Conservation (phyloP, 2,329 filamentous ascomycete species). For the Didymella lethalis region DNA sequence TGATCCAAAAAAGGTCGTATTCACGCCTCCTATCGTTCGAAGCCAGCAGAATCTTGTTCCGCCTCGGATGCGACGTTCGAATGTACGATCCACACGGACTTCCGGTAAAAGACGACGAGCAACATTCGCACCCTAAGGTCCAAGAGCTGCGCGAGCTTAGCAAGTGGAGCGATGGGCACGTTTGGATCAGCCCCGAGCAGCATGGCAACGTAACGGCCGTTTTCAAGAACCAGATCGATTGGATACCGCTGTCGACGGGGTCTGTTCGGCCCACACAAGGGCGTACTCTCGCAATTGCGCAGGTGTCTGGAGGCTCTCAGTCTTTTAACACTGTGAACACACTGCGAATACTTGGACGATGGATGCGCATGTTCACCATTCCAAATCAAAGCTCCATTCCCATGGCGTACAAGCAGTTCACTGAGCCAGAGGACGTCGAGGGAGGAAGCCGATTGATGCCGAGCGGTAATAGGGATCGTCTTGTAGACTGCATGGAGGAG, state of each 20-base stretch:
- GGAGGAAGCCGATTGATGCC: slow-evolving; percentile 62
- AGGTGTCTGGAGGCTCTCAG: slow-evolving; percentile 71
- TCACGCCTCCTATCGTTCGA: slow-evolving; percentile 68
- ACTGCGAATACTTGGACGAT: slow-evolving; percentile 70
- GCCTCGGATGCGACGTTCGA: slow-evolving; percentile 71
- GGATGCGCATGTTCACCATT: slow-evolving; percentile 75
- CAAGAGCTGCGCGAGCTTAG: slow-evolving; percentile 69
- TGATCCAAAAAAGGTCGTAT: slow-evolving; percentile 59
- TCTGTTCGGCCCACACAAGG: slow-evolving; percentile 72
- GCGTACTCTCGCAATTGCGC: slow-evolving; percentile 67
- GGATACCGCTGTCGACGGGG: slow-evolving; percentile 69
- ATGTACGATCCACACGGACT: slow-evolving; percentile 66
- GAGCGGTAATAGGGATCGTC: slow-evolving; percentile 64
- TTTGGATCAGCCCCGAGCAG: slow-evolving; percentile 72
- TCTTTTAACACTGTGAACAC: slow-evolving; percentile 73
- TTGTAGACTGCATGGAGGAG: slow-evolving; percentile 75
- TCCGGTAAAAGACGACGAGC: slow-evolving; percentile 69
- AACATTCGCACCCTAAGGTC: slow-evolving; percentile 66
- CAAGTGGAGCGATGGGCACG: slow-evolving; percentile 70
- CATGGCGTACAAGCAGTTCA: slow-evolving; percentile 69
- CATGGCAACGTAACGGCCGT: slow-evolving; percentile 68
- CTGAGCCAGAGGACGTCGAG: slow-evolving; percentile 54
- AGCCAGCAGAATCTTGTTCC: slow-evolving; percentile 66
- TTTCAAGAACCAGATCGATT: slow-evolving; percentile 76
- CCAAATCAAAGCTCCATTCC: slow-evolving; percentile 72